A percentile compares a stretch with the other conserved stretches of the same genome.
phyloP scores from a whole-genome alignment of 352 stramenopile genomes.

The Phytopythium kandeliae region DNA sequence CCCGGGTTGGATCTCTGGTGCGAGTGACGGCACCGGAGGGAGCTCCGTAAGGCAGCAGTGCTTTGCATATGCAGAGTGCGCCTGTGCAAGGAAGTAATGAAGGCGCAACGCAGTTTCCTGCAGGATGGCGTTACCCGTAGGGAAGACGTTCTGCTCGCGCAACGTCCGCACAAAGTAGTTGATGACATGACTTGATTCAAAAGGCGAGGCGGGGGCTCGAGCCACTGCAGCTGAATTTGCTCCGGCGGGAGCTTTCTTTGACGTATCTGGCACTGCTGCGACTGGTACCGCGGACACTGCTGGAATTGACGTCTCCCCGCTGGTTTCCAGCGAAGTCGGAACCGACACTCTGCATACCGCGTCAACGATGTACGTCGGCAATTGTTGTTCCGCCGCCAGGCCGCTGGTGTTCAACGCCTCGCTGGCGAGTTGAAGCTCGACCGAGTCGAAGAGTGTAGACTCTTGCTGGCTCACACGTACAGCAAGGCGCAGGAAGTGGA shows the following conservation, averaged over 20 bases:
- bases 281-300: neutral
- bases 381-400: neutral
- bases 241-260: neutral
- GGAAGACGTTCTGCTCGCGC: constrained; percentile 40
- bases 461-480: constrained; percentile 36
- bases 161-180: constrained; percentile 61
- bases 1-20: constrained; percentile 58
- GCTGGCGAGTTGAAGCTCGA: constrained; percentile 40
- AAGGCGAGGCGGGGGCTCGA: neutral
- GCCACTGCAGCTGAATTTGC: neutral
- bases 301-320: neutral
- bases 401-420: neutral
- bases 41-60: constrained; percentile 43
- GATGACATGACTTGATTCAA: constrained; percentile 18
- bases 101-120: constrained; percentile 32
- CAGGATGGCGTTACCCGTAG: constrained; percentile 17
- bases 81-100: constrained; percentile 51
- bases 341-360: neutral
- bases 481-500: constrained; percentile 62
- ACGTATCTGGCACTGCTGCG: constrained; percentile 9
- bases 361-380: constrained; percentile 1
- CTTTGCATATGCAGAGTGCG: constrained; percentile 54
- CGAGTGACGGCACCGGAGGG: constrained; percentile 27
- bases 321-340: neutral
- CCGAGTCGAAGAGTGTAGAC: constrained; percentile 42